A percentile compares a stretch with the other conserved stretches of the same genome.
Evolutionary conservation across 768 basidiomycete genomes (phyloP).

Genomic region (Tulasnella sp.): DNA sequence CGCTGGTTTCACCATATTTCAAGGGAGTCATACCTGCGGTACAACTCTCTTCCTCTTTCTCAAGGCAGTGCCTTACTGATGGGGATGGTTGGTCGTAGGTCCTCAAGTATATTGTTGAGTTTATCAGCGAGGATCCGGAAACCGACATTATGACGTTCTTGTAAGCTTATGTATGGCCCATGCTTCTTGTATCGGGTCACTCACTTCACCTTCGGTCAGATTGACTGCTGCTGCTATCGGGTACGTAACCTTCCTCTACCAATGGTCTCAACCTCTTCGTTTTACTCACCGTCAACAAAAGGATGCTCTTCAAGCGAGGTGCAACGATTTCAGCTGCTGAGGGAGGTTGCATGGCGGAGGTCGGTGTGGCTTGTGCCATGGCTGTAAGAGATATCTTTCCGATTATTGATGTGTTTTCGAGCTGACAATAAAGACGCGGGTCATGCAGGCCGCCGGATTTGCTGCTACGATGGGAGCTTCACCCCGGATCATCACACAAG

Average conservation of each 20-base stretch:
- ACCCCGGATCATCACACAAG: slow-evolving; percentile 19
- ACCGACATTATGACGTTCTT: slow-evolving; percentile 83
- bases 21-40: slow-evolving; percentile 67
- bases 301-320: slow-evolving; percentile 96
- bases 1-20: not conserved
- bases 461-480: slow-evolving; percentile 9
- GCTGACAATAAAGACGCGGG: not conserved
- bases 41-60: too few relatives aligned
- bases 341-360: slow-evolving; percentile 79
- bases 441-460: slow-evolving; percentile 17
- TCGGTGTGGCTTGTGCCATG: slow-evolving; percentile 97
- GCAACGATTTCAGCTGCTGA: slow-evolving; percentile 95
- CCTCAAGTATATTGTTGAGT: slow-evolving; percentile 84
- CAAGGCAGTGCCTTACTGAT: not conserved
- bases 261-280: not conserved
- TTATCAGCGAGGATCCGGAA: slow-evolving; percentile 84
- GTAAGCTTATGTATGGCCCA: slow-evolving; percentile 35
- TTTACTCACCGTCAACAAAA: slow-evolving; percentile 14
- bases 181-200: not conserved
- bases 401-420: not conserved
- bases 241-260: not conserved
- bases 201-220: not conserved
- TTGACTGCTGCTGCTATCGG: slow-evolving; percentile 7
- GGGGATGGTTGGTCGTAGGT: slow-evolving; percentile 30
- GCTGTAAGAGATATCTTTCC: slow-evolving; percentile 42